Percentiles rank a stretch among this genome's conserved stretches.
These are phyloP conservation scores for Thelonectria olida DNA, from an alignment of 2,329 filamentous ascomycete genomes.

Conservation along the genomic window DNA sequence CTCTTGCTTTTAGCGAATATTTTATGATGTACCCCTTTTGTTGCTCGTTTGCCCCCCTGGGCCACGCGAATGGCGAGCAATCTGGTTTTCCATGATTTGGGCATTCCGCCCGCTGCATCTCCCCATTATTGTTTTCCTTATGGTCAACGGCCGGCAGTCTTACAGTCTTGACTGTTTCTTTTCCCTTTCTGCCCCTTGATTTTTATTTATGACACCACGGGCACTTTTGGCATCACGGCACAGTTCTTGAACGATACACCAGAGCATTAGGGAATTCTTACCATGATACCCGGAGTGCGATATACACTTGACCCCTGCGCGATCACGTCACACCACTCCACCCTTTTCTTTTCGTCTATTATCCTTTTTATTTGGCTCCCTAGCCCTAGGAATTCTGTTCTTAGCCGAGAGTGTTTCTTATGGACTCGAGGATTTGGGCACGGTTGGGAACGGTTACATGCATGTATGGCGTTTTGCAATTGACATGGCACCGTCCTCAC, in stretches of 20 bases:
- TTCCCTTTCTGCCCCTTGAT: constrained; percentile 15
- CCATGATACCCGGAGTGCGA: constrained; percentile 54
- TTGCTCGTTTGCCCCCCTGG: not conserved
- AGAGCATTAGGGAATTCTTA: constrained; percentile 47
- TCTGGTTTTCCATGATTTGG: constrained; percentile 3
- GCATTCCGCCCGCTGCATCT: constrained; percentile 15
- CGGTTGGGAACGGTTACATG: constrained; percentile 32
- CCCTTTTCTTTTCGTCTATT: constrained; percentile 37
- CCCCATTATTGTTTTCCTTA: constrained; percentile 9
- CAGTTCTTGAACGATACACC: constrained; percentile 46
- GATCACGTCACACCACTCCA: constrained; percentile 51
- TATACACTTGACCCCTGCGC: constrained; percentile 42
- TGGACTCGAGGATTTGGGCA: constrained; percentile 30
- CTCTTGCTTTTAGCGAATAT: constrained; percentile 29
- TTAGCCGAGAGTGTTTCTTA: constrained; percentile 21
- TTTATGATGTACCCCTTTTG: constrained; percentile 20
- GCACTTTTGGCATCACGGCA: constrained; percentile 43
- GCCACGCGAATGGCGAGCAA: constrained; percentile 5
- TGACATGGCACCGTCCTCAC: constrained; percentile 30
- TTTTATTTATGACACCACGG: constrained; percentile 28
- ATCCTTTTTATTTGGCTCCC: constrained; percentile 25
- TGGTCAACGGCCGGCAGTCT: constrained; percentile 15
- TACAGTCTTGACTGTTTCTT: constrained; percentile 10
- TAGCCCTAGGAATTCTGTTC: constrained; percentile 29
- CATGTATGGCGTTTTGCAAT: constrained; percentile 44